Evolutionary conservation across 2,329 filamentous ascomycete genomes (phyloP).

Genomic region (Colletotrichum limetticola): DNA sequence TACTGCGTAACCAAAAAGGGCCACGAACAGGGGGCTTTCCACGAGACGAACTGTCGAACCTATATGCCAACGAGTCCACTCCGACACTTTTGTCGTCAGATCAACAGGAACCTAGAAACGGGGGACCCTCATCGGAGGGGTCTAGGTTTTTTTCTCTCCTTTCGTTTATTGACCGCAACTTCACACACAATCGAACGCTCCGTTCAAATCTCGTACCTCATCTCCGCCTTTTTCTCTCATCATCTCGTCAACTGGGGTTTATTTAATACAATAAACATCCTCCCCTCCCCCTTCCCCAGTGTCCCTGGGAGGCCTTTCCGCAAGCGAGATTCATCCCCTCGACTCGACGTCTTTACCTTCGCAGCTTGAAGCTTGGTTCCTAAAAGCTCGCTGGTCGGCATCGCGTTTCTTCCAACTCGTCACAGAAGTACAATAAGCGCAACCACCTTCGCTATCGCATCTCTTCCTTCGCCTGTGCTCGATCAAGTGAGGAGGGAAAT

Average conservation of each 20-base stretch:
- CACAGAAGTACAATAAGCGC: neutral
- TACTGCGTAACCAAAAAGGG: neutral
- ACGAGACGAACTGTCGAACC: neutral
- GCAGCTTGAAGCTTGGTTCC: constrained; percentile 30
- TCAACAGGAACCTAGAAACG: constrained; percentile 19
- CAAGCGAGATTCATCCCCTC: neutral
- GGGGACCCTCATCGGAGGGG: constrained; percentile 12
- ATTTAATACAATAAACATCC: neutral
- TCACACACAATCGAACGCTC: constrained; percentile 11
- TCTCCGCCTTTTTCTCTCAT: constrained; percentile 23
- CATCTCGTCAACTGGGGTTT: constrained; percentile 25
- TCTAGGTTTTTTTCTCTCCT: constrained; percentile 8
- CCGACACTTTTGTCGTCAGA: constrained; percentile 28
- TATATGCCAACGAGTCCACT: constrained; percentile 4
- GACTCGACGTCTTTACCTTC: constrained; percentile 13
- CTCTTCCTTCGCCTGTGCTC: neutral
- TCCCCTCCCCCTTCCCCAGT: neutral
- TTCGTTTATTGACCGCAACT: constrained; percentile 24
- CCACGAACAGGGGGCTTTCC: neutral
- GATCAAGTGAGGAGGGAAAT: constrained; percentile 24
- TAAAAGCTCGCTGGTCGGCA: constrained; percentile 32
- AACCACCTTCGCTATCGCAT: neutral
- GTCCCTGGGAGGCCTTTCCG: constrained; percentile 18
- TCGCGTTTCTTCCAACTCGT: neutral
- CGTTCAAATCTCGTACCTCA: constrained; percentile 10